Conservation (phyloP, 495 filamentous ascomycete genomes). For the Haplographium delicatum region DNA sequence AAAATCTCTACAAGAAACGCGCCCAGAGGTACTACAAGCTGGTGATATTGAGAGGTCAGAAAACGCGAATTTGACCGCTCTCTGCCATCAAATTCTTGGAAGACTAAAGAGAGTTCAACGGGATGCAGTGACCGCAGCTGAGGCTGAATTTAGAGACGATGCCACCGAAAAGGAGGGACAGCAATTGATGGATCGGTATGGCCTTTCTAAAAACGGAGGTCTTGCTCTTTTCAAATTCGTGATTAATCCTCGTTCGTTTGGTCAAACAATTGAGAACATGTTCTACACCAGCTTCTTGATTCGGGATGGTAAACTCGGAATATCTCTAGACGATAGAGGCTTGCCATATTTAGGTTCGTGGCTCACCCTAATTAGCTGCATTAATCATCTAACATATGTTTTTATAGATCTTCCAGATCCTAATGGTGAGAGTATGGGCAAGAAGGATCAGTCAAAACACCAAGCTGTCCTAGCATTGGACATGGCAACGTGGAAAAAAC, state of each 20-base stretch:
- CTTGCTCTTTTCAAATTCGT: conserved; percentile 77
- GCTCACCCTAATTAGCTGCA: neutral
- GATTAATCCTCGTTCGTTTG: conserved; percentile 83
- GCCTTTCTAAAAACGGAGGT: conserved; percentile 57
- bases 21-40: conserved; percentile 66
- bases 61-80: conserved; percentile 65
- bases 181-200: conserved; percentile 46
- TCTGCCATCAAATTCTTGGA: conserved; percentile 61
- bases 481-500: conserved; percentile 71
- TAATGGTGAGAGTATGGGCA: conserved; percentile 24
- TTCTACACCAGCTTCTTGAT: conserved; percentile 97
- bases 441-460: conserved; percentile 49
- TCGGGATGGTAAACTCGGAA: conserved; percentile 69
- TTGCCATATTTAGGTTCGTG: conserved; percentile 66
- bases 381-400: neutral
- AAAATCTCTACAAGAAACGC: conserved; percentile 58
- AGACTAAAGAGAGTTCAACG: conserved; percentile 34
- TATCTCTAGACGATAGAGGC: conserved; percentile 56
- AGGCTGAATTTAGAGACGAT: conserved; percentile 33
- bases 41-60: conserved; percentile 68
- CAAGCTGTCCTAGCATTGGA: conserved; percentile 84
- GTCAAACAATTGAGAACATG: conserved; percentile 93
- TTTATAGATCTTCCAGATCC: conserved; percentile 10
- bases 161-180: conserved; percentile 30
- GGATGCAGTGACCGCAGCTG: conserved; percentile 36